Percentiles rank a stretch among this genome's conserved stretches.
Conservation (phyloP, 2,329 filamentous ascomycete species). For the Tolypocladium endophyticum region DNA sequence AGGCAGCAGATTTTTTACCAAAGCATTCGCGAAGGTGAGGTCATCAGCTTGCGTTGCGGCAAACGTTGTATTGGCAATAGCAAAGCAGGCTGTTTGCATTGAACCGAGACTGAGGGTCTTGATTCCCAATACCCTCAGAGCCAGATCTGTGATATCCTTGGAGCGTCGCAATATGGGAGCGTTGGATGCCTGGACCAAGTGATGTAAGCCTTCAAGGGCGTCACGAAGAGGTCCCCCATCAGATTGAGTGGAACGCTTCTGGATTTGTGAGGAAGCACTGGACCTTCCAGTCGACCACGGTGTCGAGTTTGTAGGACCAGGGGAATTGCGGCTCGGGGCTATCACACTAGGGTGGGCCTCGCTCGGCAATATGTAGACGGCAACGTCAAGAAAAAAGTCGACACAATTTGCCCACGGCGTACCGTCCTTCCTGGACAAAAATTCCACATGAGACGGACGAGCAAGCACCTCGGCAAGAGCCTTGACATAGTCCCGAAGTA, state of each 20-base stretch:
- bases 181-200: constrained; percentile 54
- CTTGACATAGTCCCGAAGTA: constrained; percentile 71
- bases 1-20: constrained; percentile 54
- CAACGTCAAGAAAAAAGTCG: constrained; percentile 60
- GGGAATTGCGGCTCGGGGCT: constrained; percentile 25
- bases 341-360: constrained; percentile 14
- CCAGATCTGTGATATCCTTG: constrained; percentile 41
- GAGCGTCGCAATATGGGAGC: constrained; percentile 52
- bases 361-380: constrained; percentile 33
- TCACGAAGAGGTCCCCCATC: constrained; percentile 25
- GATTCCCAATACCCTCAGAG: constrained; percentile 51
- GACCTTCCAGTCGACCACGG: constrained; percentile 17
- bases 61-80: constrained; percentile 62
- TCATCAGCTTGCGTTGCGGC: constrained; percentile 58
- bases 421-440: constrained; percentile 46
- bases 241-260: constrained; percentile 13
- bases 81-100: constrained; percentile 64
- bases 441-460: constrained; percentile 69
- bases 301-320: constrained; percentile 26
- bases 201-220: constrained; percentile 51
- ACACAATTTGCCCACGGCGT: constrained; percentile 59
- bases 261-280: constrained; percentile 17
- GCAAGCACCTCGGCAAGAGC: constrained; percentile 60
- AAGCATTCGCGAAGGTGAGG: constrained; percentile 46
- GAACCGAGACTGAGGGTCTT: constrained; percentile 48